Evolutionary conservation across 192 early-diverging fungal genomes (phyloP), one percentile per base, ranked within the genome.

Genomic region (Jimgerdemannia flammicorona): DNA sequence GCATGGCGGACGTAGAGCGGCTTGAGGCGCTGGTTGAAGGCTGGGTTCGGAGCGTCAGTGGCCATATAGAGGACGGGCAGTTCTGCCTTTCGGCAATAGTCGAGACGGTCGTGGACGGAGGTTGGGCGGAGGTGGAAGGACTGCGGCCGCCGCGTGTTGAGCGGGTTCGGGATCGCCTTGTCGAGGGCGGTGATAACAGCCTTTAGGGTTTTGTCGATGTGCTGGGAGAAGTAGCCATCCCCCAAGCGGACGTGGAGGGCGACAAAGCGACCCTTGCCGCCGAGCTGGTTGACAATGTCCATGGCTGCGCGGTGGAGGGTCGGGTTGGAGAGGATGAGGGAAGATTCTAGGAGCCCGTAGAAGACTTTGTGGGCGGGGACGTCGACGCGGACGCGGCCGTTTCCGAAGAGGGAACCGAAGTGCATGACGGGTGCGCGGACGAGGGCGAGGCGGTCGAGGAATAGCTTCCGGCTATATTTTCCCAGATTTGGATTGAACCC

Each of bases 11-110:
- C 74, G 41, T 10, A 81, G 78, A 3, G 86, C 79, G 0, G 77
- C 64, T 67, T 66, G 70, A 14, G 81, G 77, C 74, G 83, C 83
- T 7, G 83, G 54, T 81, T 75, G 44, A 80, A 76, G 1, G 84
- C 77, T 6, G 86, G 85, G 3, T 78, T 68, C 44, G 78, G 74
- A 3, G 82, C 74, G 43, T 88, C 87, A 4, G 87, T 88, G 3
- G 87, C 87, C 19, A 88, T 80, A 65, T 88, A 88, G 10, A 86
- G 78, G 43, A 83, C 72, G 1, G 82, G 77, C 9, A 14, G 29
- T 9, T 68, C 67, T 63, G 43, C 77, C n/a, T 17, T 43, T 17
- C n/a, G 63, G 39, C 14, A 78, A 44, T 3, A 64, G 17, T 3
- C 68, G 39, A 84, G 18, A 81, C 84, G 69, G 84, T 78, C 68